These are phyloP conservation scores for Musa schizocarpa DNA, from an alignment of 176 grass and related monocot species.

Conservation along the genomic window DNA sequence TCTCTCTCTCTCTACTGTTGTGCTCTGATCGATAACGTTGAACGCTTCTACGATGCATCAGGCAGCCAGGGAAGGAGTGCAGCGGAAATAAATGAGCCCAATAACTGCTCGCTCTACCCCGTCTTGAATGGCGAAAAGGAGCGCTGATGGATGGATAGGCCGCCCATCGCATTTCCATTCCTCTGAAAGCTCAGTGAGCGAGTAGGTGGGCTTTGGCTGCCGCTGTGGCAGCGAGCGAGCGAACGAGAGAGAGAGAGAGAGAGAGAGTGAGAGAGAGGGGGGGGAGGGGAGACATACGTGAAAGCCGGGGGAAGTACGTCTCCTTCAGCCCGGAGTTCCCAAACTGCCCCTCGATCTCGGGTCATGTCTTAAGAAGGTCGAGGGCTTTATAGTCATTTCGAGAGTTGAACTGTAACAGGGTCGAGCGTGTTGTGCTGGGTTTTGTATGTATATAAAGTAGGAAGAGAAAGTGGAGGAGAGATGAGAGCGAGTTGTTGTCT, in stretches of 20 bases:
- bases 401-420: not conserved
- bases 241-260: not conserved
- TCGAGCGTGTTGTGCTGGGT: not conserved
- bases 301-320: conserved; percentile 15
- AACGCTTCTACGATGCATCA: too few relatives aligned
- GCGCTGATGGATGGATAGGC: not conserved
- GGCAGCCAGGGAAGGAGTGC: not conserved
- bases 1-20: not conserved
- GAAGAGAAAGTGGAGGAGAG: not conserved
- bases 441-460: not conserved
- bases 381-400: not conserved
- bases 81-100: not conserved
- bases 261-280: not conserved
- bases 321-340: not conserved
- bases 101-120: not conserved
- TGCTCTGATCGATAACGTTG: too few relatives aligned
- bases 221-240: not conserved
- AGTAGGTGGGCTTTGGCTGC: not conserved
- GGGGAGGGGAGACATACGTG: not conserved
- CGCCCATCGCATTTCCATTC: not conserved
- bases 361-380: not conserved
- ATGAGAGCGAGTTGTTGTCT: not conserved
- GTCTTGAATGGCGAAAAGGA: not conserved
- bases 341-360: not conserved
- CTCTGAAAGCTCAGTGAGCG: not conserved